Evolutionary conservation across 192 early-diverging fungal species (phyloP), one percentile per base, ranked within the genome.

Genomic region (Coemansia sp.): DNA sequence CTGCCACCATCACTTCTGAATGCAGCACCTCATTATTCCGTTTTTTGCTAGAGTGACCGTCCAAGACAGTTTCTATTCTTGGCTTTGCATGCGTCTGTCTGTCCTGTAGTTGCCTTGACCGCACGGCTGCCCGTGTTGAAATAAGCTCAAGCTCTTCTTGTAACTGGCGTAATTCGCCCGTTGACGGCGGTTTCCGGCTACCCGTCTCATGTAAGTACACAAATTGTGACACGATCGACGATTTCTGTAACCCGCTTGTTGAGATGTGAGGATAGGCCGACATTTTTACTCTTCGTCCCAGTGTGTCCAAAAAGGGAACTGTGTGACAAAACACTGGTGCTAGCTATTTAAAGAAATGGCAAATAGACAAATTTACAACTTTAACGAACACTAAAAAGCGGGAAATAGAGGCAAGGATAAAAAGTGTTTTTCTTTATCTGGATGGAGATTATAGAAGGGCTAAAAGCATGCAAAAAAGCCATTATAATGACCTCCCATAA

Each of bases 111-210:
- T 69, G 67, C 23, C 52, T 15, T 8, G 60, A 63, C 9, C 78
- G 66, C 13, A 65, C 41, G 16, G 69, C 45, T 23, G 78, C 73
- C 13, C 64, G 53, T 47, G 56, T 32, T 19, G 69, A 71, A 23
- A 81, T 71, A 40, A 69, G 78, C 60, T 67, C 67, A 15, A 81
- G 67, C 43, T 81, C 78, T 11, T 61, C 65, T n/a, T 63, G 70
- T 19, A 82, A 65, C 62, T 76, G 71, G 21, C 67, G 67, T 39
- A 82, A 61, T 61, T 76, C 79, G 50, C 57, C 56, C 0, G 70
- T 26, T 6, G 61, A 63, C 44, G 57, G 69, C n/a, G 60, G 61
- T 59, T 26, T 69, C 49, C 63, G 49, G 18, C 56, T 45, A 50
- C 64, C 44, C 18, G 50, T 3, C 42, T 63, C 64, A 38, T 75